A percentile compares a stretch with the other conserved stretches of the same genome.
Conservation (phyloP, 2,329 filamentous ascomycete species). For the Nectriaceae sp. region DNA sequence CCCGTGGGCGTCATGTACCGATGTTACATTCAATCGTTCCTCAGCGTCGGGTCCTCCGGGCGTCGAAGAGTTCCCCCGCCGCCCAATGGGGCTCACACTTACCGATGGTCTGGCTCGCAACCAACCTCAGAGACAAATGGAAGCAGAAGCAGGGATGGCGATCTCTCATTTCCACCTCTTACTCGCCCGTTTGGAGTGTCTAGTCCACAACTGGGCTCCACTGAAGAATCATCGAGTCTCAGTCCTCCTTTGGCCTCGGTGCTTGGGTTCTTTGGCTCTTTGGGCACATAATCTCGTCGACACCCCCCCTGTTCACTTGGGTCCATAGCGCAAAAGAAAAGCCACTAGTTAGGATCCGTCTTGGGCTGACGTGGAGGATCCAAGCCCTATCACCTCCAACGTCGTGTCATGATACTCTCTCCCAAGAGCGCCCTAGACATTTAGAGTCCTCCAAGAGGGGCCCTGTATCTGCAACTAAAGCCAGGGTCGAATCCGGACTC, state of each 20-base stretch:
- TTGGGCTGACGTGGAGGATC: conserved; percentile 17
- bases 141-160: too few relatives aligned
- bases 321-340: too few relatives aligned
- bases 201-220: too few relatives aligned
- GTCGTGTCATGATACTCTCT: conserved; percentile 1
- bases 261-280: too few relatives aligned
- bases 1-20: too few relatives aligned
- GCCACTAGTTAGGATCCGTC: conserved; percentile 12
- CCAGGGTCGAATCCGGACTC: neutral
- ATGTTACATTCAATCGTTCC: too few relatives aligned
- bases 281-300: too few relatives aligned
- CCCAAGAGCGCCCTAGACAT: conserved; percentile 10
- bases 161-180: too few relatives aligned
- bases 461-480: neutral
- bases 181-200: too few relatives aligned
- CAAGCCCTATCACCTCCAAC: conserved; percentile 16
- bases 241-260: too few relatives aligned
- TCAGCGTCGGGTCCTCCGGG: neutral
- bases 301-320: too few relatives aligned
- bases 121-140: neutral
- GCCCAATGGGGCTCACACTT: conserved; percentile 1
- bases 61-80: neutral
- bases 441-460: neutral
- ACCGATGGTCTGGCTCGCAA: conserved; percentile 11
- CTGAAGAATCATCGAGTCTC: too few relatives aligned